phyloP scores from a whole-genome alignment of 1,284 basidiomycete genomes.

The Leccinum brunneo-olivaceum region DNA sequence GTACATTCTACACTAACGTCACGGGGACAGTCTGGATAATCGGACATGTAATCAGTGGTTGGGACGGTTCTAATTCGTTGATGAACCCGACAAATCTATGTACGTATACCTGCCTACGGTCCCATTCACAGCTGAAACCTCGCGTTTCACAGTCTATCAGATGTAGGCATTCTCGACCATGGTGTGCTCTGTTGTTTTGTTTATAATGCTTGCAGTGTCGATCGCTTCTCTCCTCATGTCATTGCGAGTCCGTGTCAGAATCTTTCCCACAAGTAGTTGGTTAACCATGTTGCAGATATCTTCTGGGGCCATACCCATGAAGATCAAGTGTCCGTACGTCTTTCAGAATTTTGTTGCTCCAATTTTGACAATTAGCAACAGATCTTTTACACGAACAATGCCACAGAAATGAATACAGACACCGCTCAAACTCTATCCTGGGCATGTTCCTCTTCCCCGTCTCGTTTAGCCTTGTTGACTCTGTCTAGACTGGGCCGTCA shows the following conservation, averaged over 20 bases:
- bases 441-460: slow-evolving; percentile 28
- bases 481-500: slow-evolving; percentile 54
- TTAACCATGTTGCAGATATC: slow-evolving; percentile 40
- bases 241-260: slow-evolving; percentile 56
- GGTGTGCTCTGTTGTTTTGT: neutral
- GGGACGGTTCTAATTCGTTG: slow-evolving; percentile 65
- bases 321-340: slow-evolving; percentile 64
- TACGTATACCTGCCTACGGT: slow-evolving; percentile 34
- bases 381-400: slow-evolving; percentile 76
- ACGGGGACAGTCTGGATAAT: slow-evolving; percentile 62
- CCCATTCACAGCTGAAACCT: slow-evolving; percentile 3
- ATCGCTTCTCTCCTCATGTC: slow-evolving; percentile 73
- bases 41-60: slow-evolving; percentile 72
- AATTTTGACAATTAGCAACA: slow-evolving; percentile 20
- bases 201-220: slow-evolving; percentile 46
- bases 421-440: slow-evolving; percentile 56
- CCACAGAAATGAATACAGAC: slow-evolving; percentile 48
- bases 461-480: slow-evolving; percentile 3
- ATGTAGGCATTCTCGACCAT: slow-evolving; percentile 40
- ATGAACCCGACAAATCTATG: slow-evolving; percentile 60
- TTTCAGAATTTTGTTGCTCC: neutral
- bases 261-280: slow-evolving; percentile 1
- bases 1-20: slow-evolving; percentile 9
- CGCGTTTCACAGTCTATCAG: slow-evolving; percentile 51
- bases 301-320: slow-evolving; percentile 83